Conservation (phyloP, 164 flowering plant species). For the Dillenia suffruticosa region DNA sequence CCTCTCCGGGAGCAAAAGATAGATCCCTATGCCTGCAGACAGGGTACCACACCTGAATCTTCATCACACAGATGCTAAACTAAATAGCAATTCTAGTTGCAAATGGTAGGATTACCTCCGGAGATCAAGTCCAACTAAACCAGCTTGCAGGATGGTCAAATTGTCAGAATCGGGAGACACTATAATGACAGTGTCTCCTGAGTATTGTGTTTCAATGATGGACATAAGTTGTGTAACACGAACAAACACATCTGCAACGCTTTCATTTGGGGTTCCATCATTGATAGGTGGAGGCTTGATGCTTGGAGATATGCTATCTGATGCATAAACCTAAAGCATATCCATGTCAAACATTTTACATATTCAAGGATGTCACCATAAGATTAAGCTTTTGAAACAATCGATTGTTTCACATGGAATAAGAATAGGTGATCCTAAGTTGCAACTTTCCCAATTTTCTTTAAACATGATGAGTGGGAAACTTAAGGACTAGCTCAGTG, state of each 20-base stretch:
- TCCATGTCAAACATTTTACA: not conserved
- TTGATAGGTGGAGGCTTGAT: conserved; percentile 79
- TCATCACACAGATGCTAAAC: not conserved
- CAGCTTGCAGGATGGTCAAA: conserved; percentile 81
- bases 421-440: too few relatives aligned
- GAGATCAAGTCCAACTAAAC: conserved; percentile 84
- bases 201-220: conserved; percentile 88
- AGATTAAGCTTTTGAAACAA: too few relatives aligned
- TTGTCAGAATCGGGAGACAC: conserved; percentile 98
- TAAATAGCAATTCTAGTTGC: not conserved
- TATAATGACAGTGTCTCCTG: conserved; percentile 71
- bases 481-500: too few relatives aligned
- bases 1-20: conserved; percentile 77
- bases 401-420: too few relatives aligned
- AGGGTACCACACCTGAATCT: not conserved
- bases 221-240: conserved; percentile 97
- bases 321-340: conserved; percentile 63
- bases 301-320: conserved; percentile 63
- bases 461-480: too few relatives aligned
- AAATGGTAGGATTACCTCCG: conserved; percentile 46
- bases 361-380: too few relatives aligned
- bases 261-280: conserved; percentile 95
- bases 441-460: too few relatives aligned
- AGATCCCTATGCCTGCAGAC: conserved; percentile 78
- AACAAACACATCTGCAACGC: conserved; percentile 88